Evolutionary conservation across 257 asterid genomes (phyloP).

Genomic region (Solanum acaule): DNA sequence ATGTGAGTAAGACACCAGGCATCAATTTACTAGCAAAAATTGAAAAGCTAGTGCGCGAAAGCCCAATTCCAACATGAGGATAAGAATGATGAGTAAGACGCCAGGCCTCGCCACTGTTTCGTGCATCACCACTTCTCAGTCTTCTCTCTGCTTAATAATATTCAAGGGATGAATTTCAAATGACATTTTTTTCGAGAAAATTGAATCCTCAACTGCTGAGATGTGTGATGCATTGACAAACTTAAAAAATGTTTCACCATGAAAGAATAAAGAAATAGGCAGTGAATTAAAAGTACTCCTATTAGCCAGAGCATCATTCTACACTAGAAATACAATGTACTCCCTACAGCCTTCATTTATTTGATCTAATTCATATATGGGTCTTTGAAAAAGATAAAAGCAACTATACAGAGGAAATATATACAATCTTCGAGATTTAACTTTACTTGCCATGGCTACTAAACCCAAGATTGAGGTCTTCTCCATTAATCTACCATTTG

Average conservation of each 20-base stretch:
- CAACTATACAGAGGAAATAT: neutral
- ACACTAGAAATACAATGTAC: neutral
- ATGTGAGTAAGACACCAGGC: neutral
- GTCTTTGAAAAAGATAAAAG: neutral
- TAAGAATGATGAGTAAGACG: neutral
- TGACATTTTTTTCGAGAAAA: conserved; percentile 1
- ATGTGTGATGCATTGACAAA: neutral
- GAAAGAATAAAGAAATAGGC: neutral
- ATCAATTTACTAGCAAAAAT: neutral
- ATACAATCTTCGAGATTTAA: neutral
- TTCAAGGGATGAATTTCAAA: neutral
- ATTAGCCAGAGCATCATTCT: neutral
- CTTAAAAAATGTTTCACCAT: neutral
- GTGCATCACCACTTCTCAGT: neutral
- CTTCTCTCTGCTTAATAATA: neutral
- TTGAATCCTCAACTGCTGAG: conserved; percentile 40
- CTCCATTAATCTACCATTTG: neutral
- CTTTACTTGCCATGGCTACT: neutral
- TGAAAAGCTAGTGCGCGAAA: neutral
- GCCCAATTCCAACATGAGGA: neutral
- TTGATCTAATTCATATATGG: neutral
- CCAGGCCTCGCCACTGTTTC: conserved; percentile 3
- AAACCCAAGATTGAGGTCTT: neutral
- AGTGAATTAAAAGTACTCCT: neutral
- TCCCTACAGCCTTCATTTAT: neutral